phyloP scores from a whole-genome alignment of 2,329 filamentous ascomycete species.

The Cladosporium austrohemisphaericum region DNA sequence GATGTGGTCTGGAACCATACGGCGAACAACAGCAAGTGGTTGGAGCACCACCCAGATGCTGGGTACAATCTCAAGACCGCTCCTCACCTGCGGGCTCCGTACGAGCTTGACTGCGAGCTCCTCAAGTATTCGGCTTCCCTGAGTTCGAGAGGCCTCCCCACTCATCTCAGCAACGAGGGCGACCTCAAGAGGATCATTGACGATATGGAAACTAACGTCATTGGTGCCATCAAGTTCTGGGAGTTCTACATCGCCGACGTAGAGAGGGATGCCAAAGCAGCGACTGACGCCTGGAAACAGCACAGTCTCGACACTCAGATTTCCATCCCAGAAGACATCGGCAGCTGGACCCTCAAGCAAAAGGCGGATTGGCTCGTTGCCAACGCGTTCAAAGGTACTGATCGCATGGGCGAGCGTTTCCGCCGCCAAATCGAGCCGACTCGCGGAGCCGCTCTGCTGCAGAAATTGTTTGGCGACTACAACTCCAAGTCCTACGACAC shows the following conservation, averaged over 20 bases:
- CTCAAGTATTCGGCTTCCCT: constrained; percentile 60
- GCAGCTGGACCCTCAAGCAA: constrained; percentile 54
- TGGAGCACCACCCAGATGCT: constrained; percentile 88
- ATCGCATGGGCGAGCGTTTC: constrained; percentile 76
- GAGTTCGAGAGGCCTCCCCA: constrained; percentile 68
- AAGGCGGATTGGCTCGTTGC: constrained; percentile 64
- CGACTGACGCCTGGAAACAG: constrained; percentile 67
- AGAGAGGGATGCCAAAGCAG: constrained; percentile 64
- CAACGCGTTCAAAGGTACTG: constrained; percentile 66
- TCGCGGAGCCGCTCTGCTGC: constrained; percentile 65
- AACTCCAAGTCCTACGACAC: constrained; percentile 48
- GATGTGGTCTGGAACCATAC: constrained; percentile 99
- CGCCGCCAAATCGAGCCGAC: constrained; percentile 66
- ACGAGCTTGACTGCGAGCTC: constrained; percentile 77
- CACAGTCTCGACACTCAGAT: constrained; percentile 56
- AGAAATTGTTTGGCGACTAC: constrained; percentile 65
- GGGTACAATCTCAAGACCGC: constrained; percentile 93
- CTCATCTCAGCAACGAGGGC: constrained; percentile 63
- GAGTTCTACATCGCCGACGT: constrained; percentile 88
- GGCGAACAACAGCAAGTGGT: constrained; percentile 90
- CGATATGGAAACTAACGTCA: constrained; percentile 73
- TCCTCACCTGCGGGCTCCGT: constrained; percentile 62
- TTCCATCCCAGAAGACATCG: constrained; percentile 50
- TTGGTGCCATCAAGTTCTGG: constrained; percentile 78
- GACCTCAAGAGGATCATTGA: constrained; percentile 82